Percentiles rank a stretch among this genome's conserved stretches.
These are phyloP conservation scores for Cyclocybe cylindracea DNA, from an alignment of 768 basidiomycete genomes.

Conservation along the genomic window DNA sequence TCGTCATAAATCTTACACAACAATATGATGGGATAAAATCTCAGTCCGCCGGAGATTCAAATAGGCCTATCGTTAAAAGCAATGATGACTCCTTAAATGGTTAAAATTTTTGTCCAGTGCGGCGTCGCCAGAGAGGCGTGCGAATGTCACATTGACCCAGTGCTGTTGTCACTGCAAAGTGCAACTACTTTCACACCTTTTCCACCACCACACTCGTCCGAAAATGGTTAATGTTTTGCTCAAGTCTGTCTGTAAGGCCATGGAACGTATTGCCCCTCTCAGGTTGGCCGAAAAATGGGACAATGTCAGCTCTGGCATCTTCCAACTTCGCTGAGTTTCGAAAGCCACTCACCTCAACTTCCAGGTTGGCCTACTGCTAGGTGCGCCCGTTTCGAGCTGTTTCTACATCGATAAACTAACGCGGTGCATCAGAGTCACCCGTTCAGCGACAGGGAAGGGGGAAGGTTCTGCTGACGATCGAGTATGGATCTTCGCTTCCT, in stretches of 20 bases:
- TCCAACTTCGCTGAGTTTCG: slow-evolving; percentile 7
- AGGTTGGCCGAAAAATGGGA: slow-evolving; percentile 91
- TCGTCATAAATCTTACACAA: too few relatives aligned
- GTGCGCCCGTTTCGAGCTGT: slow-evolving; percentile 34
- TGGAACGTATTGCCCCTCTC: slow-evolving; percentile 87
- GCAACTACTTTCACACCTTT: background rate
- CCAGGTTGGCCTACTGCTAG: slow-evolving; percentile 75
- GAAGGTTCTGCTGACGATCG: slow-evolving; percentile 69
- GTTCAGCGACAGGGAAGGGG: slow-evolving; percentile 40
- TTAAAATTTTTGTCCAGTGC: too few relatives aligned
- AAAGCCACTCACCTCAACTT: slow-evolving; percentile 13
- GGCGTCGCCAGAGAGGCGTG: too few relatives aligned
- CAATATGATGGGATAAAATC: too few relatives aligned
- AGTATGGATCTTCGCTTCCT: slow-evolving; percentile 41
- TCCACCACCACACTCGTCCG: background rate
- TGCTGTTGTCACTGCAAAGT: background rate
- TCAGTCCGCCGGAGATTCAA: too few relatives aligned
- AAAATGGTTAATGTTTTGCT: slow-evolving; percentile 38
- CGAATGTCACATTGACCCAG: too few relatives aligned
- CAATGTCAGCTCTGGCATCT: slow-evolving; percentile 60
- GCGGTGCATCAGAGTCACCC: slow-evolving; percentile 48
- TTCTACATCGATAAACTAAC: background rate
- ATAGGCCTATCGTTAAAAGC: too few relatives aligned
- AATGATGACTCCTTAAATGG: too few relatives aligned
- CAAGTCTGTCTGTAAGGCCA: slow-evolving; percentile 60